phyloP scores from a whole-genome alignment of 83 land plant species.

The Picea mariana region DNA sequence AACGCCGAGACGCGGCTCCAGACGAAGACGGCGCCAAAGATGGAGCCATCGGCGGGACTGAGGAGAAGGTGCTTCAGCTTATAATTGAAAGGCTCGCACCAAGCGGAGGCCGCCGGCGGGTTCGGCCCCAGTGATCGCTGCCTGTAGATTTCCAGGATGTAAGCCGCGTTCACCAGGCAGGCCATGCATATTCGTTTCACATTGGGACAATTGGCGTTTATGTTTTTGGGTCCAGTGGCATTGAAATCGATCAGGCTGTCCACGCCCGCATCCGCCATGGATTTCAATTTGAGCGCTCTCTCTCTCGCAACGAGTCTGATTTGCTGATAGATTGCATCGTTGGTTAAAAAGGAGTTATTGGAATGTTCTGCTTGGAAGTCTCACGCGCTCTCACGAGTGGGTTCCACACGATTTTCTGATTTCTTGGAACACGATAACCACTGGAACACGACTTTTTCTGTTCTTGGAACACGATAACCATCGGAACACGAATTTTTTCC shows the following conservation, averaged over 20 bases:
- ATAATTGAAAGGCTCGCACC: neutral
- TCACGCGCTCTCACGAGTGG: no score
- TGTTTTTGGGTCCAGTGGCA: slow-evolving; percentile 8
- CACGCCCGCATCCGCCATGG: neutral
- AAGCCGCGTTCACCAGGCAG: neutral
- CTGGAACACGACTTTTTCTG: no score
- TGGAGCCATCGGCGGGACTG: slow-evolving; percentile 4
- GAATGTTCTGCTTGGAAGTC: no score
- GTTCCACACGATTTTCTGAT: no score
- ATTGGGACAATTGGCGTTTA: neutral
- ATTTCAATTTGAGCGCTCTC: no score
- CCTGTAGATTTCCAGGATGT: slow-evolving; percentile 1
- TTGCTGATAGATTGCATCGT: no score
- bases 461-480: no score
- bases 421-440: no score
- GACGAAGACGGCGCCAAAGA: no score
- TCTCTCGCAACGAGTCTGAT: no score
- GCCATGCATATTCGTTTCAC: neutral
- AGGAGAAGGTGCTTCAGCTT: neutral
- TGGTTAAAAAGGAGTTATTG: no score
- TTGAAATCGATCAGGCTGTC: neutral
- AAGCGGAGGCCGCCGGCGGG: neutral
- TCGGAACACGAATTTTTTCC: no score
- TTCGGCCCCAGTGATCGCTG: neutral
- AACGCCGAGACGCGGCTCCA: neutral